Conservation (phyloP, 768 basidiomycete genomes). For the Mycena olivaceomarginata region DNA sequence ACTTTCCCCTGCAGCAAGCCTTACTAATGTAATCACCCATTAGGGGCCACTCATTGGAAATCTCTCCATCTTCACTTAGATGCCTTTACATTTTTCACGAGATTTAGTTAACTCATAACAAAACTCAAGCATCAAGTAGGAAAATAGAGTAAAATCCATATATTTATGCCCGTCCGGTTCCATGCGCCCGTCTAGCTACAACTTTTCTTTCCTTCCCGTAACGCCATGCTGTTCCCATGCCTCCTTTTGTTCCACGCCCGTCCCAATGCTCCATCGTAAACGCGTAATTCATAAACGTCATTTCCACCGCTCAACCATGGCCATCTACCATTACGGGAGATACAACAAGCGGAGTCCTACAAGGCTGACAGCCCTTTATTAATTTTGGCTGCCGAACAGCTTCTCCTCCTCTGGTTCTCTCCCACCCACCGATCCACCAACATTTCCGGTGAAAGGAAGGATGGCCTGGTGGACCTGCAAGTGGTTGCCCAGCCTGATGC, state of each 20-base stretch:
- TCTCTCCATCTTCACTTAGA: slow-evolving; percentile 30
- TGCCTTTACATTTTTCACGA: slow-evolving; percentile 26
- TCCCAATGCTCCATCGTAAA: slow-evolving; percentile 18
- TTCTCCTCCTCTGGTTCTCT: slow-evolving; percentile 12
- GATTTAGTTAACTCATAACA: slow-evolving; percentile 15
- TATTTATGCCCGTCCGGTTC: slow-evolving; percentile 21
- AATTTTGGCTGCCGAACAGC: slow-evolving; percentile 8
- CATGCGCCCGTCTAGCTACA: neutral
- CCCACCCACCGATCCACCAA: neutral
- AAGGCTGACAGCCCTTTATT: slow-evolving; percentile 13
- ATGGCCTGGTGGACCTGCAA: neutral
- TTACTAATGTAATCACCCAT: slow-evolving; percentile 28
- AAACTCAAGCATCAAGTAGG: slow-evolving; percentile 29
- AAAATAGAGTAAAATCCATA: slow-evolving; percentile 25
- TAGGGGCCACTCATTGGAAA: slow-evolving; percentile 31
- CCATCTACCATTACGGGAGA: slow-evolving; percentile 14
- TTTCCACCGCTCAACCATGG: slow-evolving; percentile 20
- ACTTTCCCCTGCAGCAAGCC: slow-evolving; percentile 32
- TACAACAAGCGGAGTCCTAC: slow-evolving; percentile 1
- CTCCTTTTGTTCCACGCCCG: slow-evolving; percentile 12
- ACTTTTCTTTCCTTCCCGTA: slow-evolving; percentile 14
- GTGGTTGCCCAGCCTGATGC: too few species aligned
- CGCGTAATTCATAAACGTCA: slow-evolving; percentile 15
- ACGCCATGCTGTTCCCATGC: slow-evolving; percentile 16
- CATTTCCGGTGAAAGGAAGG: slow-evolving; percentile 5